Conservation (phyloP, 2,329 filamentous ascomycete species). For the Gaeumannomyces sp. region DNA sequence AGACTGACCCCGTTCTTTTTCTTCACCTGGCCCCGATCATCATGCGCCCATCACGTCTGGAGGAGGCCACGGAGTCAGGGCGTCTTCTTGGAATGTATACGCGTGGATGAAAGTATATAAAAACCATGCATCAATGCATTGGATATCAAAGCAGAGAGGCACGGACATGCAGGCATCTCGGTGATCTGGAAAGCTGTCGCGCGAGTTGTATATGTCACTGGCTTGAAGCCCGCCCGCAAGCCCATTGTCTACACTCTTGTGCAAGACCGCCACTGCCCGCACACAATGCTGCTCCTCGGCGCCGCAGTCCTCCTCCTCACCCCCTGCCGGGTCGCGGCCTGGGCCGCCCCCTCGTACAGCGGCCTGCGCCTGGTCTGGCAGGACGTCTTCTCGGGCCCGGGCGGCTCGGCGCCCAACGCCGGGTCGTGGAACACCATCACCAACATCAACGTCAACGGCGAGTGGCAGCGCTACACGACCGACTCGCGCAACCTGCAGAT, state of each 20-base stretch:
- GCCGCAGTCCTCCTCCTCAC: conserved; percentile 23
- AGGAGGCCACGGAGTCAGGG: not conserved
- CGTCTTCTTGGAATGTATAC: not conserved
- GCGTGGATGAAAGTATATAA: not conserved
- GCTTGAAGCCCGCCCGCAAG: not conserved
- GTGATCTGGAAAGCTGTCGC: not conserved
- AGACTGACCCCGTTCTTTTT: not conserved
- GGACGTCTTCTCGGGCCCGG: conserved; percentile 34
- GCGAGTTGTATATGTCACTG: not conserved
- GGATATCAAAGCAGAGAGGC: not conserved
- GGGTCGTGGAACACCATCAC: conserved; percentile 33
- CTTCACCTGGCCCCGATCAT: not conserved
- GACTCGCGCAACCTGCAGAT: conserved; percentile 40
- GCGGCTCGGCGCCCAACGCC: conserved; percentile 27
- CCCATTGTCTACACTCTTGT: no score
- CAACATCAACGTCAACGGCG: conserved; percentile 33
- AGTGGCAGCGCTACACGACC: conserved; percentile 39
- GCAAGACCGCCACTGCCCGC: no score
- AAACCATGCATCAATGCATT: not conserved
- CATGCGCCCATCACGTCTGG: not conserved
- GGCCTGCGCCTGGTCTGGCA: conserved; percentile 36
- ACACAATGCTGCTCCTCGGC: not conserved
- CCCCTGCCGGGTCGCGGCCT: conserved; percentile 26
- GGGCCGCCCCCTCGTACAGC: conserved; percentile 30
- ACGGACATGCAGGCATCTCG: not conserved